Percentiles rank a stretch among this genome's conserved stretches.
Evolutionary conservation across 1,284 basidiomycete genomes (phyloP).

Genomic region (Exobasidium rhododendri): DNA sequence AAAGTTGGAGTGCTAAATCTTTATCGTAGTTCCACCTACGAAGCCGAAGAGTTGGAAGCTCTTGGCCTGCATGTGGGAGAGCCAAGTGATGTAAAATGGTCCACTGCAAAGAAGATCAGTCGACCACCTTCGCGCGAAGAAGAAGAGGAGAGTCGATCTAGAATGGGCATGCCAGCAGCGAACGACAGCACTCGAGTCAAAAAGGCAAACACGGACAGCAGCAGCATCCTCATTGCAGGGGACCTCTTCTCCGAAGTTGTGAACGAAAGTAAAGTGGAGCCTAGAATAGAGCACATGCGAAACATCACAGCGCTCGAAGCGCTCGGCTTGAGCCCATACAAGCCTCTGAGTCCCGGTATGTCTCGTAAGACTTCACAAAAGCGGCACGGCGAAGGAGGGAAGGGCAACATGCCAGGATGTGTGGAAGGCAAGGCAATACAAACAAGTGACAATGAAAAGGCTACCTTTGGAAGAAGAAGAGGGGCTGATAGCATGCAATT

Average conservation of each 20-base stretch:
- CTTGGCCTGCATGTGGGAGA: constrained; percentile 7
- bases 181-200: constrained; percentile 3
- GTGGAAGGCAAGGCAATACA: not conserved
- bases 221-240: not conserved
- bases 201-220: not conserved
- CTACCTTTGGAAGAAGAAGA: not conserved
- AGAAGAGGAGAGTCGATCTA: not conserved
- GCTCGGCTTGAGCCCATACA: constrained; percentile 22
- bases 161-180: not conserved
- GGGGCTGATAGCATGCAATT: not conserved
- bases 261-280: constrained; percentile 16
- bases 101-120: constrained; percentile 21
- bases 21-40: constrained; percentile 38
- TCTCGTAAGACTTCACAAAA: constrained; percentile 16
- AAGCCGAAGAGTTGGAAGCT: constrained; percentile 30
- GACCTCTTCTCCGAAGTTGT: constrained; percentile 3
- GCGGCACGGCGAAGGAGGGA: not conserved
- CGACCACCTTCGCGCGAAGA: not conserved
- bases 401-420: too few relatives aligned
- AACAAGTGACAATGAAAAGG: not conserved
- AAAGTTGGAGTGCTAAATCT: constrained; percentile 15
- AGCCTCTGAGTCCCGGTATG: constrained; percentile 20
- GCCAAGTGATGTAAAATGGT: constrained; percentile 17
- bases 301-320: constrained; percentile 15
- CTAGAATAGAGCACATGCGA: constrained; percentile 16